Evolutionary conservation across 768 basidiomycete species (phyloP), one percentile per base, ranked within the genome.

Genomic region (Boletus coccyginus): DNA sequence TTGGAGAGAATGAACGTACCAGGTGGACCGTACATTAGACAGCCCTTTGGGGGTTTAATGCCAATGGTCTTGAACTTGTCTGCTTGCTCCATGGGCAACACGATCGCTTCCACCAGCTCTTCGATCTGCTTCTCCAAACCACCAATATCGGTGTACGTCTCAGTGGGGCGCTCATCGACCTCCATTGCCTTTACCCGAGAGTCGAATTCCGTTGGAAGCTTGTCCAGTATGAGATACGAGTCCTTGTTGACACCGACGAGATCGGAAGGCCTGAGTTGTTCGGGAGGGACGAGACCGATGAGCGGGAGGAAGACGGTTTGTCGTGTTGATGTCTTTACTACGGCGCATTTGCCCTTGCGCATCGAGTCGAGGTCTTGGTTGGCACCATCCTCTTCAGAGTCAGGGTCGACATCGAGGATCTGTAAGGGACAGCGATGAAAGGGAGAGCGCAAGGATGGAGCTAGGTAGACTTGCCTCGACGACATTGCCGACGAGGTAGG

Each of bases 111-210:
- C 1, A 97, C 94, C 50, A 99, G 73, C 71, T 98, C 97, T 70
- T 98, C 97, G 52, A 99, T 98, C 79, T 99, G 97, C 75, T 98
- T 98, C 80, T 98, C 97, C 71, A 99, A 67, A 24, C 97, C 97
- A 72, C 97, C 97, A 58, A 99, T 96, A 73, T 95, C 94, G 24
- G 94, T 95, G 67, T 98, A 98, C 3, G 87, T 92, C 72, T 98
- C 97, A 13, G 95, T 98, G 35, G 97, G 97, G 50, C 94, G 82
- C 71, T 98, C 97, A 62, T 99, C 97, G 2, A 99, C 97, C 68
- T 99, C 97, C 97, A 99, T 99, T 10, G 97, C 97, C 73, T 98
- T 98, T 27, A 99, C 97, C 45, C 97, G 86, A 36, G 94, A 94
- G 72, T 99, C 97, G 67, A 94, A 98, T 76, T 99, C 97, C 27